These are phyloP conservation scores for Heliocybe sulcata DNA, from an alignment of 1,284 basidiomycete species.

Conservation along the genomic window DNA sequence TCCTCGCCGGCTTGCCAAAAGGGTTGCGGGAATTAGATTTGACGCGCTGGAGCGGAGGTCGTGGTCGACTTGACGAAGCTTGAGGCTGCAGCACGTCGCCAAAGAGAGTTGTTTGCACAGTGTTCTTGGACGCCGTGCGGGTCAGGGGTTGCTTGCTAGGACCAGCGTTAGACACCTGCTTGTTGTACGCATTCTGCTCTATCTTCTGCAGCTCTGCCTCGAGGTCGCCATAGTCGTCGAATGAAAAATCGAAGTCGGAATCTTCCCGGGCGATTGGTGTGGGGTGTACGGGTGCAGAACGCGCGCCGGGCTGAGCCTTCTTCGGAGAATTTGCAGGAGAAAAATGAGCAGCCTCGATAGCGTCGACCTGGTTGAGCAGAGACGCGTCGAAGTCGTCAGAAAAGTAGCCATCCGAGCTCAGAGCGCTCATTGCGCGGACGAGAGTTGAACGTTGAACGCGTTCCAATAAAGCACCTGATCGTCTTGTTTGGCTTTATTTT, in stretches of 20 bases:
- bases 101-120: slow-evolving; percentile 51
- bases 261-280: slow-evolving; percentile 17
- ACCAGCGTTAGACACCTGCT: slow-evolving; percentile 25
- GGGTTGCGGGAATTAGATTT: slow-evolving; percentile 22
- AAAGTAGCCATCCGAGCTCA: slow-evolving; percentile 67
- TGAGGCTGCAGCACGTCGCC: slow-evolving; percentile 40
- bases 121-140: slow-evolving; percentile 14
- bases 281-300: slow-evolving; percentile 4
- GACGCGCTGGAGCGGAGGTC: slow-evolving; percentile 20
- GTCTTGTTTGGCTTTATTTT: neutral
- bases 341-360: slow-evolving; percentile 55
- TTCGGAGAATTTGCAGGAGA: slow-evolving; percentile 14
- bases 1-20: slow-evolving; percentile 48
- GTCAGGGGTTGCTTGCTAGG: slow-evolving; percentile 24
- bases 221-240: slow-evolving; percentile 49
- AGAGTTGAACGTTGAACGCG: neutral
- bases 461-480: neutral
- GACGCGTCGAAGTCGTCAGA: slow-evolving; percentile 50
- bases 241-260: slow-evolving; percentile 45
- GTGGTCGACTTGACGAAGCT: slow-evolving; percentile 20
- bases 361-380: slow-evolving; percentile 47
- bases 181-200: slow-evolving; percentile 28
- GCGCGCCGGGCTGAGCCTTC: neutral
- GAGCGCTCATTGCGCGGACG: slow-evolving; percentile 20
- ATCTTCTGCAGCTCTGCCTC: slow-evolving; percentile 46